Conservation (phyloP, 2,329 filamentous ascomycete species). For the Colletotrichum shisoi region DNA sequence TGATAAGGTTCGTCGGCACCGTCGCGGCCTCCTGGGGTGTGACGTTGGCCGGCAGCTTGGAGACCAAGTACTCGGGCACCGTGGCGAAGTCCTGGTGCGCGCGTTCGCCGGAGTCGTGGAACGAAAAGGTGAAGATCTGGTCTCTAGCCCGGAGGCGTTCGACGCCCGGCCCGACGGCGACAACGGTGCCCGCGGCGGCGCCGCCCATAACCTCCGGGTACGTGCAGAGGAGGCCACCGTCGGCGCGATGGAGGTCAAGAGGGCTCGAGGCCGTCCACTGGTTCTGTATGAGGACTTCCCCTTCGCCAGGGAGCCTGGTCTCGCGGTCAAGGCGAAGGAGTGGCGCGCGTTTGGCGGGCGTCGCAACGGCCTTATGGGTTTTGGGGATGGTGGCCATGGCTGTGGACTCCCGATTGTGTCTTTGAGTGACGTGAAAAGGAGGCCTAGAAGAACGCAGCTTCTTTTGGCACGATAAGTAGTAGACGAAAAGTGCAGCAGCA, state of each 20-base stretch:
- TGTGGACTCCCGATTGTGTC: not conserved
- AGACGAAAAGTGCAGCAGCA: no score
- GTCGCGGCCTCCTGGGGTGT: constrained; percentile 59
- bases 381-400: constrained; percentile 40
- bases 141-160: constrained; percentile 58
- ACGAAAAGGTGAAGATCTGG: constrained; percentile 64
- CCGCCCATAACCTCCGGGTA: constrained; percentile 62
- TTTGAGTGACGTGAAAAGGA: not conserved
- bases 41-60: constrained; percentile 54
- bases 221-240: constrained; percentile 64
- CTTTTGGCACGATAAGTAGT: no score
- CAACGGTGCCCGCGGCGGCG: constrained; percentile 60
- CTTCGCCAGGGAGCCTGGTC: constrained; percentile 47
- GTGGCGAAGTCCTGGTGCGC: constrained; percentile 65
- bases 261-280: constrained; percentile 68
- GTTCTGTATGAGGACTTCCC: constrained; percentile 64
- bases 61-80: constrained; percentile 58
- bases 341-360: constrained; percentile 40
- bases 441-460: no score
- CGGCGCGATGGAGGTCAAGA: constrained; percentile 68
- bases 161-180: constrained; percentile 54
- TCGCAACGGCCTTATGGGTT: constrained; percentile 44
- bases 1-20: constrained; percentile 66
- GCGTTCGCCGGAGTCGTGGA: constrained; percentile 57
- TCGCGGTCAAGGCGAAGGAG: constrained; percentile 42